Conservation (phyloP, 2,329 filamentous ascomycete genomes). For the Pseudopyricularia javanii region DNA sequence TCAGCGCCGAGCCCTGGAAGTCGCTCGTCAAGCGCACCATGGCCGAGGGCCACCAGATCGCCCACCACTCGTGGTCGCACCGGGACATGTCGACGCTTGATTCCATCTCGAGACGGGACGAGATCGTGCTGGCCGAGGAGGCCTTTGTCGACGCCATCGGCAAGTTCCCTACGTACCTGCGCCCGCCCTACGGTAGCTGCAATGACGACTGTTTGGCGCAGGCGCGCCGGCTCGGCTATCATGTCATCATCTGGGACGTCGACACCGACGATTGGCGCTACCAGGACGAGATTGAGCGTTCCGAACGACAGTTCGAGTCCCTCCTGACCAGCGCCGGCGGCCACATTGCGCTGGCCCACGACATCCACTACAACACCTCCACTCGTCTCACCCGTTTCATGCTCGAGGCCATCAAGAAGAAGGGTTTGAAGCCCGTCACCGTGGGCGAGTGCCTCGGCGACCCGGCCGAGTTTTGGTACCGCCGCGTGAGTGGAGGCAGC, state of each 20-base stretch:
- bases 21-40: conserved; percentile 25
- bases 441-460: conserved; percentile 34
- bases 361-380: conserved; percentile 31
- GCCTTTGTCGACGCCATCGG: conserved; percentile 20
- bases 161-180: conserved; percentile 29
- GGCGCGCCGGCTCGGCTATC: conserved; percentile 18
- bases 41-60: conserved; percentile 26
- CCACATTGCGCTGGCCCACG: conserved; percentile 20
- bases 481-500: conserved; percentile 8
- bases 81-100: conserved; percentile 18
- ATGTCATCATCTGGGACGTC: conserved; percentile 17
- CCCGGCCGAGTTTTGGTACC: conserved; percentile 31
- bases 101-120: conserved; percentile 17
- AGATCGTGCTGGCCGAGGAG: conserved; percentile 29
- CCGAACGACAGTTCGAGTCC: not conserved
- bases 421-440: conserved; percentile 30
- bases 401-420: conserved; percentile 21
- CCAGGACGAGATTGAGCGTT: not conserved
- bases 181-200: conserved; percentile 21
- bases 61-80: conserved; percentile 27
- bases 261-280: conserved; percentile 17
- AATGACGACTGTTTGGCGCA: conserved; percentile 11
- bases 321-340: not conserved
- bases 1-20: conserved; percentile 15
- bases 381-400: conserved; percentile 28